Percentiles rank a stretch among this genome's conserved stretches.
phyloP scores from a whole-genome alignment of 371 early-diverging fungal genomes.

The Fennellomyces sp. region DNA sequence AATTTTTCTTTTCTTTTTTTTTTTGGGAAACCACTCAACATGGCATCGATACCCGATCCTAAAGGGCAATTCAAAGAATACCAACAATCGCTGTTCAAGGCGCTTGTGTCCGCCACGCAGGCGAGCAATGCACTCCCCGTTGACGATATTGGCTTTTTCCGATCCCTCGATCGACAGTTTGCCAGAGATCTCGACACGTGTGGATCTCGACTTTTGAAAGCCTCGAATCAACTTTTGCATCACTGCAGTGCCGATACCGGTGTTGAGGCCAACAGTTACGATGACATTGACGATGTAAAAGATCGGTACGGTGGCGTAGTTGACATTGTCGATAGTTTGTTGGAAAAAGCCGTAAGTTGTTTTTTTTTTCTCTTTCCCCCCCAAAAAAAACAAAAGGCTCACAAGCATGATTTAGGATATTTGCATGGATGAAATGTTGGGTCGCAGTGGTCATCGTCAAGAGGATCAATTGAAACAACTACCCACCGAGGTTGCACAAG shows the following conservation, averaged over 20 bases:
- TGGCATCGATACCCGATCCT: slow-evolving; percentile 37
- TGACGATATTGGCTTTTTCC: slow-evolving; percentile 72
- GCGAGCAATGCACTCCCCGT: slow-evolving; percentile 65
- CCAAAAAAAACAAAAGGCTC: neutral
- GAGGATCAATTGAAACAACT: slow-evolving; percentile 43
- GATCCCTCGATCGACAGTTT: slow-evolving; percentile 66
- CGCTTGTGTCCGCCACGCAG: slow-evolving; percentile 66
- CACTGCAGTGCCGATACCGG: slow-evolving; percentile 45
- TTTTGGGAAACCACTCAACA: neutral
- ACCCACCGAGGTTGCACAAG: slow-evolving; percentile 60
- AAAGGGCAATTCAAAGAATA: slow-evolving; percentile 56
- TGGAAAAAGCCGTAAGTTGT: slow-evolving; percentile 78
- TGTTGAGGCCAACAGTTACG: slow-evolving; percentile 25
- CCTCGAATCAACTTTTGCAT: slow-evolving; percentile 62
- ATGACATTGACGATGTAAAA: slow-evolving; percentile 72
- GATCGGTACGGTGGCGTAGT: slow-evolving; percentile 68
- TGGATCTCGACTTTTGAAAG: slow-evolving; percentile 50
- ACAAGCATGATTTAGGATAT: slow-evolving; percentile 35
- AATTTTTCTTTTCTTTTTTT: too few species aligned
- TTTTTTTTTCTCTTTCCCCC: neutral
- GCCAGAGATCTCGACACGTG: slow-evolving; percentile 58
- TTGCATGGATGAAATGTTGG: slow-evolving; percentile 58
- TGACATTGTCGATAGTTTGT: slow-evolving; percentile 81
- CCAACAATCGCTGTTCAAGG: slow-evolving; percentile 58
- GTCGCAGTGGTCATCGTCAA: slow-evolving; percentile 35